Evolutionary conservation across 1,284 basidiomycete genomes (phyloP).

Genomic region (Cryptococcus maquisensis): DNA sequence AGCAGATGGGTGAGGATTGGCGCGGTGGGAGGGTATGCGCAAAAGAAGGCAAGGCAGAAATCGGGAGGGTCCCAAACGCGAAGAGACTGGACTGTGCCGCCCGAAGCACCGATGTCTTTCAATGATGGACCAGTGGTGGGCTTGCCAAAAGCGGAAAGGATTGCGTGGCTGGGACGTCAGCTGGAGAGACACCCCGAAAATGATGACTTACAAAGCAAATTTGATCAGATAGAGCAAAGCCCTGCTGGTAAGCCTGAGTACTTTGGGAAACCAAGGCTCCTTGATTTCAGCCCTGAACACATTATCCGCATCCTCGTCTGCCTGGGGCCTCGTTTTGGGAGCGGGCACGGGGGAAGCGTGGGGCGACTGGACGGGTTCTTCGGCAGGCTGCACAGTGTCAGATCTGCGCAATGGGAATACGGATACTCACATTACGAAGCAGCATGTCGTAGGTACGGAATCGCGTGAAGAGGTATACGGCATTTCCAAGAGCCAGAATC

Average conservation of each 20-base stretch:
- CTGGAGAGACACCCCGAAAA: not conserved
- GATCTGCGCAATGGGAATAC: not conserved
- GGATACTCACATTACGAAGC: conserved; percentile 34
- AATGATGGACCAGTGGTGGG: conserved; percentile 5
- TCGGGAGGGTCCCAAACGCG: conserved; percentile 48
- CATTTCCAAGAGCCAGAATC: conserved; percentile 30
- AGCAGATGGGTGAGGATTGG: conserved; percentile 39
- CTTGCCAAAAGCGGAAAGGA: conserved; percentile 31
- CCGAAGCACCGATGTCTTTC: conserved; percentile 3
- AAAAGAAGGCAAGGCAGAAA: conserved; percentile 48
- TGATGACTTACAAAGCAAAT: conserved; percentile 20
- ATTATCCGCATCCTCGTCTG: conserved; percentile 6
- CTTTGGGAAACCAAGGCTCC: not conserved
- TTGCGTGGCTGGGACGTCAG: conserved; percentile 16
- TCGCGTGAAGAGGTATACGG: conserved; percentile 40
- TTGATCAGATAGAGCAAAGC: conserved; percentile 15
- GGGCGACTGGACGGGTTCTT: conserved; percentile 31
- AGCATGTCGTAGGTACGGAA: conserved; percentile 44
- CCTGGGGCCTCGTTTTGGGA: conserved; percentile 14
- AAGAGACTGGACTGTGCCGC: conserved; percentile 40
- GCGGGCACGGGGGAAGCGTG: conserved; percentile 37
- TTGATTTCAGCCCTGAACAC: conserved; percentile 11
- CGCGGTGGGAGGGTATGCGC: conserved; percentile 39
- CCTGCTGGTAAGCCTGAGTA: conserved; percentile 4
- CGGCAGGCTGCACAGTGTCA: conserved; percentile 12